phyloP scores from a whole-genome alignment of 495 filamentous ascomycete genomes.

The Xylaria curta region DNA sequence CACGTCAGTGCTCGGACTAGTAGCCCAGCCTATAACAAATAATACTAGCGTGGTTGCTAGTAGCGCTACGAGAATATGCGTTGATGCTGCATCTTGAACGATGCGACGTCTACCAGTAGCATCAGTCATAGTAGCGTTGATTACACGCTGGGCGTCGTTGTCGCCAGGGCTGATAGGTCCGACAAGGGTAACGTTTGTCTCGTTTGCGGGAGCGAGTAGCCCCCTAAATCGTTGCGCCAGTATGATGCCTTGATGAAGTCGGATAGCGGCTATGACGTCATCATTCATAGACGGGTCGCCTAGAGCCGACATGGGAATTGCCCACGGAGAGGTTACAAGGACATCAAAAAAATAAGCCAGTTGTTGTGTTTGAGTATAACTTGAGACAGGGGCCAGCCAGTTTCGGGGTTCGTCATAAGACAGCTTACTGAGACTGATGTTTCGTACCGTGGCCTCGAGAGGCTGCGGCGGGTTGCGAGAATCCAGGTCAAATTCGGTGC shows the following conservation, averaged over 20 bases:
- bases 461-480: slow-evolving; percentile 18
- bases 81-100: not conserved
- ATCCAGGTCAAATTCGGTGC: slow-evolving; percentile 32
- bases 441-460: slow-evolving; percentile 11
- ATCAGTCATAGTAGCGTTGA: not conserved
- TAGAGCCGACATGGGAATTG: not conserved
- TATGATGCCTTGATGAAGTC: not conserved
- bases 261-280: slow-evolving; percentile 1
- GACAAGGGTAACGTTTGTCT: not conserved
- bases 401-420: too few species aligned
- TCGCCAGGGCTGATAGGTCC: not conserved
- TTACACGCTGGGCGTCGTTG: not conserved
- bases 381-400: too few species aligned
- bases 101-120: not conserved
- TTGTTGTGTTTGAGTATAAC: too few species aligned
- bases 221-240: not conserved
- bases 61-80: not conserved
- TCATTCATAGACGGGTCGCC: not conserved
- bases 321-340: not conserved
- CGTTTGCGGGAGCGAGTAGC: not conserved
- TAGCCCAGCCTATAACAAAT: slow-evolving; percentile 1
- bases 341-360: too few species aligned
- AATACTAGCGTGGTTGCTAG: not conserved
- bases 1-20: not conserved
- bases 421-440: too few species aligned